phyloP scores from a whole-genome alignment of 1,139 yeast species.

The Candida neerlandica region DNA sequence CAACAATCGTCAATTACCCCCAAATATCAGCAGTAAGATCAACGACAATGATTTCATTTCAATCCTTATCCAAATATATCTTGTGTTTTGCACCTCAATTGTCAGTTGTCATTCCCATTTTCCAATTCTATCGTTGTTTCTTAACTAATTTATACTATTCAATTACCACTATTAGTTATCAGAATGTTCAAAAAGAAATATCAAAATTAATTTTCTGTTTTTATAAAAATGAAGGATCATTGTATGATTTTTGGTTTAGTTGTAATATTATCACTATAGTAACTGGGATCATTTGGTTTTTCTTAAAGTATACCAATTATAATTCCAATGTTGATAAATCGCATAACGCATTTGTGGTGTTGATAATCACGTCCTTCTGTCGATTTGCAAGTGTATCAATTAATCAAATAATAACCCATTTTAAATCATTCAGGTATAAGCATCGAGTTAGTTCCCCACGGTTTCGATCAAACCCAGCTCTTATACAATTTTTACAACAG shows the following conservation, averaged over 20 bases:
- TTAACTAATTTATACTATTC: background rate
- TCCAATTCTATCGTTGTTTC: slow-evolving; percentile 9
- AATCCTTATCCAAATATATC: background rate
- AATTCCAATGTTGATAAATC: slow-evolving; percentile 4
- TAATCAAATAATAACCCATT: slow-evolving; percentile 6
- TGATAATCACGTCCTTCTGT: slow-evolving; percentile 8
- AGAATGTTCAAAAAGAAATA: background rate
- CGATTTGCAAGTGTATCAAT: slow-evolving; percentile 8
- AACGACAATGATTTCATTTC: slow-evolving; percentile 8
- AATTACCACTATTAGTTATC: background rate
- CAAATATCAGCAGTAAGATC: background rate
- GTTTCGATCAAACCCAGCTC: slow-evolving; percentile 5
- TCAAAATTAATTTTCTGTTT: slow-evolving; percentile 6
- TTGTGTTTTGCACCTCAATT: slow-evolving; percentile 8
- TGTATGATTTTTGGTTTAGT: slow-evolving; percentile 13
- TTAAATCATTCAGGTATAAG: background rate
- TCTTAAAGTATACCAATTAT: slow-evolving; percentile 4
- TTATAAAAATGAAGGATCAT: slow-evolving; percentile 10
- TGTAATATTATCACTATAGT: slow-evolving; percentile 12
- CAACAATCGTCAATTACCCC: background rate
- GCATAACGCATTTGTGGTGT: slow-evolving; percentile 11
- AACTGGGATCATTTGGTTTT: slow-evolving; percentile 12
- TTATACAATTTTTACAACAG: slow-evolving; percentile 8
- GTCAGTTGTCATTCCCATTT: slow-evolving; percentile 1
- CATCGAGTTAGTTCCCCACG: slow-evolving; percentile 5